A percentile compares a stretch with the other conserved stretches of the same genome.
Evolutionary conservation across 257 asterid genomes (phyloP).

Genomic region (Solanum megistacrolobum): DNA sequence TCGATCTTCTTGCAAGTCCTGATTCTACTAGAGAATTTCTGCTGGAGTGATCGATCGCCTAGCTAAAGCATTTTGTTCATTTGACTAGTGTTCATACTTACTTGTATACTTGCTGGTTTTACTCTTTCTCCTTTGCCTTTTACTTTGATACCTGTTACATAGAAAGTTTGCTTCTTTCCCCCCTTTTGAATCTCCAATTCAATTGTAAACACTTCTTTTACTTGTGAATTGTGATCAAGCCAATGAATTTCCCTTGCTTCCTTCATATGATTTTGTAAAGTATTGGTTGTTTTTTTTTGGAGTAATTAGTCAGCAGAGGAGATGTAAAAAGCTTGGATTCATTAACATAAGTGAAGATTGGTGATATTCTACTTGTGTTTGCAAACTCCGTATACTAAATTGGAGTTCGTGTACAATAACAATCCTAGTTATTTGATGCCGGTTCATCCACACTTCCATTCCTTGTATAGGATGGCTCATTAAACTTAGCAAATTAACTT

Average conservation of each 20-base stretch:
- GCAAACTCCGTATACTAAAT: not conserved
- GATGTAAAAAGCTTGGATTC: not conserved
- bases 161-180: not conserved
- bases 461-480: not conserved
- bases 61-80: conserved; percentile 3
- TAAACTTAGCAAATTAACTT: not conserved
- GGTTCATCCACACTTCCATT: not conserved
- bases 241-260: not conserved
- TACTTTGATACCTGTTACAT: not conserved
- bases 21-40: conserved; percentile 36
- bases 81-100: not conserved
- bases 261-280: not conserved
- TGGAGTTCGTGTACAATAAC: not conserved
- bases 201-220: not conserved
- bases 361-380: not conserved
- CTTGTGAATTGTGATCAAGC: not conserved
- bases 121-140: not conserved
- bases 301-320: not conserved
- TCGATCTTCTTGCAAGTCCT: conserved; percentile 74
- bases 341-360: not conserved
- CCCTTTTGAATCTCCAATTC: not conserved
- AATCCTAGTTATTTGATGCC: not conserved
- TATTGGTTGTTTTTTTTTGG: not conserved
- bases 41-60: conserved; percentile 33
- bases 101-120: not conserved